Base-by-base conservation (phyloP, 75 land plant genomes). In the Isoetes taiwanensis region DNA sequence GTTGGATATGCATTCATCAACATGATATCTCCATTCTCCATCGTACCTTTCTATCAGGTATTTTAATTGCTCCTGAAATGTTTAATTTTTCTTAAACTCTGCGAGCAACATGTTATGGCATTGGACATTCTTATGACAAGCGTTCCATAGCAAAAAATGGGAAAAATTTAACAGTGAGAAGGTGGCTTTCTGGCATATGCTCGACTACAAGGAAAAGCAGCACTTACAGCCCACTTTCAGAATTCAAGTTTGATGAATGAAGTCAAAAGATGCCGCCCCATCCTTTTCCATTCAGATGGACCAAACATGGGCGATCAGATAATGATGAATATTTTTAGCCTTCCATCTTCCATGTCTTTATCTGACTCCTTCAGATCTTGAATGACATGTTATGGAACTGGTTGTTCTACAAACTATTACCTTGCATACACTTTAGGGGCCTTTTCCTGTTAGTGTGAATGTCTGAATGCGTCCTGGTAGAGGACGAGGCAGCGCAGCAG, bases 111-210 rank as follows among this genome's bases (percentile, higher is more conserved):
- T n/a, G n/a, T n/a, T n/a, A n/a, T 2, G 33, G 2, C 0, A 16
- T 2, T 61, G 0, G 33, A 30, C n/a, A 8, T 23, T 23, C 30
- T 14, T 62, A 34, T 59, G 24, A 46, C 71, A 86, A 81, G 66
- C 88, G 52, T 86, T 86, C 24, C 78, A 83, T 71, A 84, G 93
- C 2, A 86, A 86, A 39, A 83, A 77, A 57, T 86, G 93, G 93
- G 93, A 86, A 64, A 86, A 86, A 59, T 86, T 86, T 43, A 86
- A 86, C 59, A 86, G 87, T 63, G 93, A 86, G 67, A 86, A 86
- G 67, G 87, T 86, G 30, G 93, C 93, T 29, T 72, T 16, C 62
- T 83, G 29, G 87, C 93, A 42, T 86, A 83, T 73, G 93, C 93
- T 35, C 65, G 93, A 17, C 82, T 86, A 37, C 93, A 86, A 52